Conservation (phyloP, 2,329 filamentous ascomycete species). For the Zasmidium cellare region DNA sequence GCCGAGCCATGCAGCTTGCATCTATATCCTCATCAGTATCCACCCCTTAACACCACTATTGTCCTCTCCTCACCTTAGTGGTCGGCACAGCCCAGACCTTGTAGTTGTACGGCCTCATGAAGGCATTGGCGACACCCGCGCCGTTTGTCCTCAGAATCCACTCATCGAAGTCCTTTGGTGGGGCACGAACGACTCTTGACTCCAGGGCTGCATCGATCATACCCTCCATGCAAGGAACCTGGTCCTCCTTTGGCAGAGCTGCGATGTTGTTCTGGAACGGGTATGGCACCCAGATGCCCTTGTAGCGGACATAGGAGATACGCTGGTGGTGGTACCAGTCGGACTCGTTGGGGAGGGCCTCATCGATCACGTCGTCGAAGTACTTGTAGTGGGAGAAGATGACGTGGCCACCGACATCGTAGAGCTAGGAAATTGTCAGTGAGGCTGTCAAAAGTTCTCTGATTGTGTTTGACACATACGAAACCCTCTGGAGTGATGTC, state of each 20-base stretch:
- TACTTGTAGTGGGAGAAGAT: conserved; percentile 99
- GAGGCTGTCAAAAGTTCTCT: not conserved
- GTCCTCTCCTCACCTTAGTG: conserved; percentile 69
- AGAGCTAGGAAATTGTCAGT: conserved; percentile 63
- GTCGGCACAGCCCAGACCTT: conserved; percentile 99
- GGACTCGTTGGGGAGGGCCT: conserved; percentile 87
- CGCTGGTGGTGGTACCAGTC: conserved; percentile 99
- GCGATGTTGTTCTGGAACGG: conserved; percentile 99
- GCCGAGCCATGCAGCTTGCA: conserved; percentile 98
- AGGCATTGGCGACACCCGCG: conserved; percentile 83
- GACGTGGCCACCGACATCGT: conserved; percentile 97
- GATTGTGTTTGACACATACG: conserved; percentile 61
- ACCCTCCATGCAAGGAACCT: conserved; percentile 90
- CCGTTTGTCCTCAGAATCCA: conserved; percentile 96
- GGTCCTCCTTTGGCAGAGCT: conserved; percentile 95
- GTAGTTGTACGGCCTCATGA: conserved; percentile 99
- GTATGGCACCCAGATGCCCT: conserved; percentile 95
- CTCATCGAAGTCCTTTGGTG: conserved; percentile 96
- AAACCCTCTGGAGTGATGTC: conserved; percentile 95
- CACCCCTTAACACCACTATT: conserved; percentile 2
- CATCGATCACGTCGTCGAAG: conserved; percentile 98
- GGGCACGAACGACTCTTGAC: conserved; percentile 80
- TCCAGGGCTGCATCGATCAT: conserved; percentile 93
- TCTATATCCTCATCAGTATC: conserved; percentile 55
- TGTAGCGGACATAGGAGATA: conserved; percentile 98